phyloP scores from a whole-genome alignment of 371 early-diverging fungal species.

The Mucor indicus region DNA sequence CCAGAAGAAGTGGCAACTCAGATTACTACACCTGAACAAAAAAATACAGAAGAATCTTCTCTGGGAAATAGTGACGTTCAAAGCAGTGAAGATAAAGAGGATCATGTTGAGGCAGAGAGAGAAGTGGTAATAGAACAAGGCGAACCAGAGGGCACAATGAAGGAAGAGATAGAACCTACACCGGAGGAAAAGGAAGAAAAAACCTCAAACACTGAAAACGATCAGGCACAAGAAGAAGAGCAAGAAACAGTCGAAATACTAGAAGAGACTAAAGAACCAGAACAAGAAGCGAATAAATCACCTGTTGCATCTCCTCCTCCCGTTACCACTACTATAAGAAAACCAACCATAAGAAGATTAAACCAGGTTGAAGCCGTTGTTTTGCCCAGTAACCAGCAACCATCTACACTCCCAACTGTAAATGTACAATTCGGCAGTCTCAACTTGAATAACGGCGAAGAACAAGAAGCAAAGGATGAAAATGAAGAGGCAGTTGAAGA shows the following conservation, averaged over 20 bases:
- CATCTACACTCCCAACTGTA: conserved; percentile 1
- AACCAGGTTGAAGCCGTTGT: conserved; percentile 23
- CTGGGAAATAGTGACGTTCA: background rate
- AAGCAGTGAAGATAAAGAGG: background rate
- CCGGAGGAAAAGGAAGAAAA: background rate
- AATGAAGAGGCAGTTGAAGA: background rate
- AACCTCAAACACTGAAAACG: too few relatives aligned
- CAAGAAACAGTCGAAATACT: background rate
- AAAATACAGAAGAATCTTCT: background rate
- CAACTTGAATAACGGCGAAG: conserved; percentile 9
- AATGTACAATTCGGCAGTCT: conserved; percentile 29
- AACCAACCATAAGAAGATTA: conserved; percentile 13
- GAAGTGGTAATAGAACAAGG: background rate
- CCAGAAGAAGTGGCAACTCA: background rate
- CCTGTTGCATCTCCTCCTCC: background rate
- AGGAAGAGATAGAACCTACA: background rate
- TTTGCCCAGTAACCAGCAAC: conserved; percentile 14
- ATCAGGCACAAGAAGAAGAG: too few relatives aligned
- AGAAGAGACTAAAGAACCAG: background rate
- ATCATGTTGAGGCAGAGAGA: background rate
- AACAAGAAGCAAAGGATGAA: too few relatives aligned
- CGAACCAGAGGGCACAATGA: background rate
- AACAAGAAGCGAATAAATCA: background rate
- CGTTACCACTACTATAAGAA: background rate
- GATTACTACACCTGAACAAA: background rate